These are phyloP conservation scores for Lactarius hengduanensis DNA, from an alignment of 768 basidiomycete genomes.

Conservation along the genomic window DNA sequence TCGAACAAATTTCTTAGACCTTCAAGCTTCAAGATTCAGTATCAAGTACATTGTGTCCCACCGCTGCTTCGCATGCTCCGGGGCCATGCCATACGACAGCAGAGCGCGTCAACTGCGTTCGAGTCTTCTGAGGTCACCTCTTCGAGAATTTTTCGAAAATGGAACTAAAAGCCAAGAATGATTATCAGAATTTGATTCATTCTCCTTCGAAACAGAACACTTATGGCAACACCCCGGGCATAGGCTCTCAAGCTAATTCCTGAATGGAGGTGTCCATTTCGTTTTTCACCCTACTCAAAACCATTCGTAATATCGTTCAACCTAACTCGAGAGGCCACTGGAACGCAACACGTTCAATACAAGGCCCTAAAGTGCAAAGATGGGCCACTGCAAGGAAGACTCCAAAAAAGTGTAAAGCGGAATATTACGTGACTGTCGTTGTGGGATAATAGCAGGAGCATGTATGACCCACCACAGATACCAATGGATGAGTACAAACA, in stretches of 20 bases:
- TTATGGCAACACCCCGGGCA: not conserved
- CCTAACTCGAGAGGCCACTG: not conserved
- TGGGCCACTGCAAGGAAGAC: not conserved
- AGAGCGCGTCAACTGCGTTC: not conserved
- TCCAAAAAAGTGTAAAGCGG: conserved; percentile 6
- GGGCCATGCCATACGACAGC: not conserved
- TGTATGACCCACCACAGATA: not conserved
- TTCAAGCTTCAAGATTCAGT: too few relatives aligned
- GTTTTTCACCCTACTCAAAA: not conserved
- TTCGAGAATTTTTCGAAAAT: not conserved
- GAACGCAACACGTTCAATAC: not conserved
- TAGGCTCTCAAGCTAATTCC: not conserved
- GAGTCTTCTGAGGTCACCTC: not conserved
- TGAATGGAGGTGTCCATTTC: not conserved
- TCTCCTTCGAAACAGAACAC: not conserved
- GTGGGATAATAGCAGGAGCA: not conserved
- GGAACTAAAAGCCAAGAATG: conserved; percentile 6
- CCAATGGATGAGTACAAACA: conserved; percentile 1
- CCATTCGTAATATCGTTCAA: too few relatives aligned
- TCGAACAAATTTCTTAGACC: not conserved
- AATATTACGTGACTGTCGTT: not conserved
- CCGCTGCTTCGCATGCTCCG: not conserved
- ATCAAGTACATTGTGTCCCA: not conserved
- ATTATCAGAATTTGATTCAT: not conserved
- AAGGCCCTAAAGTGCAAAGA: not conserved